Base-by-base conservation (phyloP, 2,329 filamentous ascomycete genomes). In the Colletotrichum camelliae region DNA sequence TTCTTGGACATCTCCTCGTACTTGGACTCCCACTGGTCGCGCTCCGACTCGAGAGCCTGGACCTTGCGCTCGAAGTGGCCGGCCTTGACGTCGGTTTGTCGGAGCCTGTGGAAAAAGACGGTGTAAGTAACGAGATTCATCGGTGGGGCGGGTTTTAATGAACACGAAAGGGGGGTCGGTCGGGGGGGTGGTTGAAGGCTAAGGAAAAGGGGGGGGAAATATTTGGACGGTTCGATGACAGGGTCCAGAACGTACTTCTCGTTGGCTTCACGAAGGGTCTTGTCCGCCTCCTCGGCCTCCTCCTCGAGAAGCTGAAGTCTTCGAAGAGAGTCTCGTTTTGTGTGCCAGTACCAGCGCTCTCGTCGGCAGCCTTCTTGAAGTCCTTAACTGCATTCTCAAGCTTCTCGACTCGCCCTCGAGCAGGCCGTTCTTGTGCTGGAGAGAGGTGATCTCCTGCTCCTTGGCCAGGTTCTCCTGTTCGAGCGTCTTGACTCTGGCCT, bases 61-160 rank as follows among this genome's bases (percentile, higher is more conserved):
- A 98, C 97, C 91, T 98, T 98, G 88, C 97, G 97, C 90, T 99
- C 97, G 88, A 96, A 98, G 90, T 99, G 96, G 82, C 96, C 97
- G 83, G 96, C 96, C 91, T 98, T 98, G 89, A 98, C 96, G 86
- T 99, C 97, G 88, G 97, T 98, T 90, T 98, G 96, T 86, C 97
- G 96, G 84, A 98, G 95, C 89, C 97, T 99, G 81, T 73, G 27
- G 43, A 52, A 78, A 68, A 79, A 70, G 74, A 67, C 71, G 65
- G 73, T 77, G 74, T 76, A 74, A 76, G 70, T 73, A 73, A 71
- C 58, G n/a, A 58, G 64, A 72, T 65, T 60, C 37, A 77, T 76
- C 48, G 39, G 74, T 69, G 70, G 67, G 66, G 68, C 67, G 37
- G 27, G 31, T 21, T 76, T 74, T 76, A 74, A 76, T 75, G 67